Evolutionary conservation across 805 yeast species (phyloP).

Genomic region (Barnettozyma sucrosica): DNA sequence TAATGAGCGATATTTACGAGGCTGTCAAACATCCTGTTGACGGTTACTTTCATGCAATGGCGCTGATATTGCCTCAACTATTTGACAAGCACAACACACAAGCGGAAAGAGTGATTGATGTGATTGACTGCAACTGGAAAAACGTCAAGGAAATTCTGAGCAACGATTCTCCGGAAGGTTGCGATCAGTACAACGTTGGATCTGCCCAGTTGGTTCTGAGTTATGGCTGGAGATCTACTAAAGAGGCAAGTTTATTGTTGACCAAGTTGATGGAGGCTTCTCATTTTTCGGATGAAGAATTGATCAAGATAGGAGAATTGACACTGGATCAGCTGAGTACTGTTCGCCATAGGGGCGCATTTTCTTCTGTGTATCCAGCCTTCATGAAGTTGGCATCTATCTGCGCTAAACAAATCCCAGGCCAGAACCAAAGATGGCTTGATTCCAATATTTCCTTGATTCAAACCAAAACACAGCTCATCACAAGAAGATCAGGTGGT

Average conservation of each 20-base stretch:
- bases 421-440: constrained; percentile 53
- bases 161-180: constrained; percentile 69
- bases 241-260: constrained; percentile 62
- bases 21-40: constrained; percentile 55
- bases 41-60: constrained; percentile 62
- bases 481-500: constrained; percentile 91
- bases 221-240: constrained; percentile 78
- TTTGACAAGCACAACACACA: constrained; percentile 6
- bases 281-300: constrained; percentile 20
- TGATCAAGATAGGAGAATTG: constrained; percentile 41
- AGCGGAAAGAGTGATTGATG: constrained; percentile 9
- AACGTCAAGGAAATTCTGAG: constrained; percentile 41
- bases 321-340: constrained; percentile 62
- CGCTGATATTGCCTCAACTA: constrained; percentile 34
- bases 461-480: constrained; percentile 54
- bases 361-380: constrained; percentile 81
- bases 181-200: constrained; percentile 37
- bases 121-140: constrained; percentile 29
- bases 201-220: constrained; percentile 47
- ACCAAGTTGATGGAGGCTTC: constrained; percentile 34
- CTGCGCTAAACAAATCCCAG: constrained; percentile 38
- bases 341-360: constrained; percentile 87
- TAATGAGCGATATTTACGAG: constrained; percentile 30
- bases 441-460: constrained; percentile 46
- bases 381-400: constrained; percentile 59